Base-by-base conservation (phyloP, 352 stramenopile species). In the Globisporangium mamillatum region DNA sequence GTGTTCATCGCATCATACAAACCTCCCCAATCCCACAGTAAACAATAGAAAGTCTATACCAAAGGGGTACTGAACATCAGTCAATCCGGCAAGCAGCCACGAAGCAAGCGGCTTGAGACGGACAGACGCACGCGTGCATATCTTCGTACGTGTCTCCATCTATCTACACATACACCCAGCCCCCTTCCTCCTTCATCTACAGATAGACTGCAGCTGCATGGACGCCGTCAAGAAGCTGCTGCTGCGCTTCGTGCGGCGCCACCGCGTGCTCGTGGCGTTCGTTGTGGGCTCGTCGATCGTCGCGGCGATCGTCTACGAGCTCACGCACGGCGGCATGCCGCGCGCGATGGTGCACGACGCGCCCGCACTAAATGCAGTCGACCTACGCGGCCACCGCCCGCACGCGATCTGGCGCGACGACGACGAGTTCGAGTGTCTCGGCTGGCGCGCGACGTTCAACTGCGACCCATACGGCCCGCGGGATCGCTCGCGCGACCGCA, bases 371-470 rank as follows among this genome's bases (percentile, higher is more conserved):
- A 77, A 91, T 50, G 8, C 3, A 9, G 54, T 91, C 58, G 79
- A 92, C 48, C 29, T 77, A 27, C 69, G 54, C 7, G 74, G 70
- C 57, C 71, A 78, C 63, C 73, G 74, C 65, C 56, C 80, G 46
- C 54, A 24, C 1, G 68, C 52, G 34, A 60, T 89, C 63, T 92
- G 84, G 84, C 71, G 41, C 1, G 74, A 85, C 32, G 75, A 85
- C 32, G 75, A 77, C 54, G 81, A 90, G 20, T 92, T 93, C 61
- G 78, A 93, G 73, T 94, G 87, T 67, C 60, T 93, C 9, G 85
- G 82, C 54, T 94, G 86, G 86, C 70, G 75, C 25, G 82, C 84
- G 7, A 92, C 86, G n/a, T 75, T 81, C 67, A 44, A 61, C 14
- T 94, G 86, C 67, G 77, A 91, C 58, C 84, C 82, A 56, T 84